Base-by-base conservation (phyloP, 805 yeast genomes). In the Komagataella populi region DNA sequence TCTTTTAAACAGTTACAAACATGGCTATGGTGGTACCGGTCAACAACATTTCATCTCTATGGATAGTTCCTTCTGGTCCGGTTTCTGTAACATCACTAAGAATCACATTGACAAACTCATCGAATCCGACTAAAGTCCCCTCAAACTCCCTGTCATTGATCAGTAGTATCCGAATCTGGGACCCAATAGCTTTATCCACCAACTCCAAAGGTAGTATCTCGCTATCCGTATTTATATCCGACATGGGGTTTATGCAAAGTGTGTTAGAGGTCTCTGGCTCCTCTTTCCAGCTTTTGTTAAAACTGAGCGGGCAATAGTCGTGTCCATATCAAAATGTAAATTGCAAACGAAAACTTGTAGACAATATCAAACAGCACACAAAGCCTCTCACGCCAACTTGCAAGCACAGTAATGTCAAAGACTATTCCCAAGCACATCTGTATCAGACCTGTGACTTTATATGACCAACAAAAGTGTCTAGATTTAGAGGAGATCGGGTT, bases 51-150 rank as follows among this genome's bases (percentile, higher is more conserved):
- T 73, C 77, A 53, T 82, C 74, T 23, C 78, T 72, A 39, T 69
- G 72, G 46, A 71, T 67, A 4, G 74, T 75, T 43, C 72, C 73
- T 46, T 65, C 69, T 50, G 73, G 77, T 3, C 61, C 61, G 48
- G 65, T 70, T 59, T 87, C 96, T 6, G 75, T 74, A 44, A 84
- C 97, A 59, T 90, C 83, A 58, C 85, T 86, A 50, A 93, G 73
- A 8, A 93, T 95, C 66, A 90, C 81, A 63, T 87, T 93, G 54
- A 93, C 97, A 60, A 84, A 91, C 66, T 93, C 98, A 64, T 93
- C 99, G 65, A 91, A 91, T 1, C 98, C 98, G 24, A 84, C 78
- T 50, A 93, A 71, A 3, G 81, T 87, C 1, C 99, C 99, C n/a
- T 77, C 75, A 63, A 88, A 93, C 63, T 90, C 97, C 63, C 80